Evolutionary conservation across 1,139 yeast genomes (phyloP).

Genomic region (Taphrina pruni): DNA sequence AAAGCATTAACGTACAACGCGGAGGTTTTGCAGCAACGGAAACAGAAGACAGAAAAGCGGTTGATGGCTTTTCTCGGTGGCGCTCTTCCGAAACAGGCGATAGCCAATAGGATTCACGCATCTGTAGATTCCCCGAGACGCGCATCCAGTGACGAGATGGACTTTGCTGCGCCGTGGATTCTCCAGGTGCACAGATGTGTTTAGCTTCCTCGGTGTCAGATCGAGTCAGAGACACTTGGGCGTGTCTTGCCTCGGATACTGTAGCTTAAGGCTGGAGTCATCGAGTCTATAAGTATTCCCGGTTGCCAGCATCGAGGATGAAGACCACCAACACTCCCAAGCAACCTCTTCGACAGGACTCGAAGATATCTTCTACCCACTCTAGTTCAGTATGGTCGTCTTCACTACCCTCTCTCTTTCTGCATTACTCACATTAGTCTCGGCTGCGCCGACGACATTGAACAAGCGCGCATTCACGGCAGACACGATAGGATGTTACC

Average conservation of each 20-base stretch:
- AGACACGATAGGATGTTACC: not conserved
- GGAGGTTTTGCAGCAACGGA: too few relatives aligned
- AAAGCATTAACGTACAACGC: too few relatives aligned
- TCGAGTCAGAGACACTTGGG: not conserved
- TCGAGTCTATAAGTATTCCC: not conserved
- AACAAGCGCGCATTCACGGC: not conserved
- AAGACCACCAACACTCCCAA: not conserved
- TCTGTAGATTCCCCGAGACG: not conserved
- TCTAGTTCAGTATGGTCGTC: not conserved
- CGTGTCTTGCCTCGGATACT: not conserved
- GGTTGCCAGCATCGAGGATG: not conserved
- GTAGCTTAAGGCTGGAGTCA: not conserved
- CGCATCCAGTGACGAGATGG: too few relatives aligned
- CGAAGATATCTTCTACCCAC: not conserved
- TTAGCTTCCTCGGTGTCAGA: not conserved
- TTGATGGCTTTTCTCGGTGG: not conserved
- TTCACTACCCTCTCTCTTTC: not conserved
- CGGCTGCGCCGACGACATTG: slow-evolving; percentile 3
- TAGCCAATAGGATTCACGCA: not conserved
- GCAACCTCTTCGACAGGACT: not conserved
- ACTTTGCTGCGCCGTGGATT: too few relatives aligned
- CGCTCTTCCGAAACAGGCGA: slow-evolving; percentile 2
- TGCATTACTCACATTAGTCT: not conserved
- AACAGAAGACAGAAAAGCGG: too few relatives aligned
- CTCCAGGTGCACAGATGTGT: too few relatives aligned